Conservation (phyloP, 495 filamentous ascomycete genomes). For the Aspergillus biplanus region DNA sequence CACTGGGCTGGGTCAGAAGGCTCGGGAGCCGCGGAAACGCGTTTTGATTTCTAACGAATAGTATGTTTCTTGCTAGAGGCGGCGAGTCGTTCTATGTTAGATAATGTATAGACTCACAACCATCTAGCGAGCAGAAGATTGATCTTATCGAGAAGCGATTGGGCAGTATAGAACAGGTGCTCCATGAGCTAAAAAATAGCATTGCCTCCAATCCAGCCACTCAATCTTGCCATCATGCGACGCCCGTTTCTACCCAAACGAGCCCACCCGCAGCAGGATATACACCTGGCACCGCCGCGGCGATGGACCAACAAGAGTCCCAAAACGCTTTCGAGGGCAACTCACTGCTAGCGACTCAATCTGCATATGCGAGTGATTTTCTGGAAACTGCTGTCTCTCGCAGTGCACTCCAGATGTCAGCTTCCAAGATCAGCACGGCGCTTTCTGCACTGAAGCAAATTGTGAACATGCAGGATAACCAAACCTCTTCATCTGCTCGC, state of each 20-base stretch:
- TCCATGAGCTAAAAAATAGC: conserved; percentile 41
- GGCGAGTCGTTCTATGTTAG: background rate
- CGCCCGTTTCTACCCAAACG: conserved; percentile 27
- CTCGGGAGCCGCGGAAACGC: conserved; percentile 60
- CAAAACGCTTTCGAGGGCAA: conserved; percentile 61
- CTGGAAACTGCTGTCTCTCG: conserved; percentile 62
- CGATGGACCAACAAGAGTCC: conserved; percentile 43
- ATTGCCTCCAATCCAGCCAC: conserved; percentile 14
- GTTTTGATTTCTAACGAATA: conserved; percentile 73
- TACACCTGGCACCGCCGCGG: conserved; percentile 24
- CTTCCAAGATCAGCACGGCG: conserved; percentile 58
- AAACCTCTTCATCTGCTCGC: conserved; percentile 37
- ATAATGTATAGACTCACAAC: too few species aligned
- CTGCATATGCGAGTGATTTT: conserved; percentile 65
- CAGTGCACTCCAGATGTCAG: conserved; percentile 50
- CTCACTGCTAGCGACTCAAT: conserved; percentile 64
- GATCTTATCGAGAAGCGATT: conserved; percentile 67
- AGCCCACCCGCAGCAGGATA: conserved; percentile 28
- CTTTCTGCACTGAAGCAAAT: conserved; percentile 61
- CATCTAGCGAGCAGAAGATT: conserved; percentile 66
- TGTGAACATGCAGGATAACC: conserved; percentile 51
- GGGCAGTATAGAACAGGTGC: conserved; percentile 56
- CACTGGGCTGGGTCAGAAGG: conserved; percentile 61
- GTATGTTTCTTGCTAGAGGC: conserved; percentile 40
- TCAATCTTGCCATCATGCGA: conserved; percentile 21